Evolutionary conservation across 1,284 basidiomycete genomes (phyloP).

Genomic region (Meripilus lineatus): DNA sequence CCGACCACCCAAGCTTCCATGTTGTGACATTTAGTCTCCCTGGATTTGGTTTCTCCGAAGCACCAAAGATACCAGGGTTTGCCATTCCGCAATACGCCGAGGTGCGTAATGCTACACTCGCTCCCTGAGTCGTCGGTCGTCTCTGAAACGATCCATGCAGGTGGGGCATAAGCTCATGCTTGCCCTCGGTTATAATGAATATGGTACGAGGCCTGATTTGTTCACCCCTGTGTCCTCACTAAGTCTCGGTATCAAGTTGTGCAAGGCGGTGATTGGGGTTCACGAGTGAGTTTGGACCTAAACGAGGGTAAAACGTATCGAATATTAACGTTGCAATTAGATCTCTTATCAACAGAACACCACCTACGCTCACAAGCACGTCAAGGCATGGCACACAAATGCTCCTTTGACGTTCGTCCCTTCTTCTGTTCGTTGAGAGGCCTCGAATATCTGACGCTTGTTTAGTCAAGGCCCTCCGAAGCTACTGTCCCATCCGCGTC

Average conservation of each 20-base stretch:
- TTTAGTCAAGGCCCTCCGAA: no score
- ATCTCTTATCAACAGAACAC: background rate
- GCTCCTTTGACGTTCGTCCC: background rate
- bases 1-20: conserved; percentile 35
- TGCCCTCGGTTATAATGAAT: conserved; percentile 40
- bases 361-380: conserved; percentile 6
- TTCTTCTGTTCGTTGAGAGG: background rate
- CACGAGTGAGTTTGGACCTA: conserved; percentile 22
- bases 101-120: conserved; percentile 10
- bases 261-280: conserved; percentile 46
- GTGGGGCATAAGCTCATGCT: conserved; percentile 43
- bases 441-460: background rate
- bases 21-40: conserved; percentile 42
- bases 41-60: conserved; percentile 34
- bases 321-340: background rate
- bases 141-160: conserved; percentile 24
- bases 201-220: conserved; percentile 32
- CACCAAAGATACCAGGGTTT: conserved; percentile 31
- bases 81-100: conserved; percentile 26
- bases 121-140: no score
- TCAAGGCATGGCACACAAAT: conserved; percentile 12
- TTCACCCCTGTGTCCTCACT: background rate
- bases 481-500: conserved; percentile 28
- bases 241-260: conserved; percentile 28
- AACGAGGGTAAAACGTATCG: background rate